Conservation (phyloP, 257 asterid species). For the Linaria vulgaris region DNA sequence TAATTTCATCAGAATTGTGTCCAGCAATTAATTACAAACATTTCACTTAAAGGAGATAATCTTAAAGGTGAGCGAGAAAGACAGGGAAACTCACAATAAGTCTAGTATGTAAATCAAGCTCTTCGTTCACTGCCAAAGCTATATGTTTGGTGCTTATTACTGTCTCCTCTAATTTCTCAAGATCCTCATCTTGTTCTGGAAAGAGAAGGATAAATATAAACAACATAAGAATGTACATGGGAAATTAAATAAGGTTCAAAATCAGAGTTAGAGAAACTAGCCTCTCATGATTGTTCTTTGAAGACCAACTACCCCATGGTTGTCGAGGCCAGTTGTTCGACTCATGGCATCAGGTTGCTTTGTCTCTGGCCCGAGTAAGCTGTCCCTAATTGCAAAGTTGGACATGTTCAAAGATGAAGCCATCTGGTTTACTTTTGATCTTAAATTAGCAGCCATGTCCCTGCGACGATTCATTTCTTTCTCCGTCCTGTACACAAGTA, state of each 20-base stretch:
- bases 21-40: background rate
- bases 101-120: conserved; percentile 84
- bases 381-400: conserved; percentile 81
- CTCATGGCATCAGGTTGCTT: conserved; percentile 83
- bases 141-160: conserved; percentile 92
- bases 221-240: background rate
- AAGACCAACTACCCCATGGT: conserved; percentile 80
- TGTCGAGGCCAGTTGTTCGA: conserved; percentile 80
- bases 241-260: conserved; percentile 19
- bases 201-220: conserved; percentile 1
- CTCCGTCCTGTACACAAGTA: conserved; percentile 59
- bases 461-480: conserved; percentile 91
- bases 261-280: conserved; percentile 29
- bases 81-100: conserved; percentile 63
- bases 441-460: conserved; percentile 71
- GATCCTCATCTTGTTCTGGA: conserved; percentile 95
- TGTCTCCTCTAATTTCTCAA: conserved; percentile 85
- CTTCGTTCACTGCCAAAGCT: conserved; percentile 93
- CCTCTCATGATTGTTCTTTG: conserved; percentile 96
- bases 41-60: background rate
- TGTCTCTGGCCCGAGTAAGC: conserved; percentile 91
- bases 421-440: conserved; percentile 80
- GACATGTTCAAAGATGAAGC: conserved; percentile 87
- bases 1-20: conserved; percentile 18
- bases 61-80: conserved; percentile 17